Evolutionary conservation across 257 asterid species (phyloP), one percentile per base, ranked within the genome.

Genomic region (Ilex aquifolium): DNA sequence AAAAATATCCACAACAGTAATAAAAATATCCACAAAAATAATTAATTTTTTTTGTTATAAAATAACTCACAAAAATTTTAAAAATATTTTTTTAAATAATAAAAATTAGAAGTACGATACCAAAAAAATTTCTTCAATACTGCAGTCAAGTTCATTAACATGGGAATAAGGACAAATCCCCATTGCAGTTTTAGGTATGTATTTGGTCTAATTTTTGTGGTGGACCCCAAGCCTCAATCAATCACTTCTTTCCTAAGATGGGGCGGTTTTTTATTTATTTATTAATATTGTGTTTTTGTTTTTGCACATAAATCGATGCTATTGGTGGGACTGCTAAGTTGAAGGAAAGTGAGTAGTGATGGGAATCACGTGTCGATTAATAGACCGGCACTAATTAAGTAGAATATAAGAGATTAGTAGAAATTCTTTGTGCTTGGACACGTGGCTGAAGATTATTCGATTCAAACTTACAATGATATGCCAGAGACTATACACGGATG

Each of bases 211-310:
- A 21, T 21, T 21, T 21, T 21, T 21, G 27, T 21, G 27, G 27
- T 21, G 27, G 27, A 1, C 27, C 27, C 27, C 27, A 21, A 21
- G 27, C 27, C 27, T 21, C 27, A 21, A 21, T 21, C 27, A 21
- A 81, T 82, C 85, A 79, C 83, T 81, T 74, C 63, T 57, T 57
- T 67, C 65, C 80, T 65, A 72, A 80, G 70, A 71, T 68, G 65
- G 55, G 80, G 75, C 65, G 65, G 4, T 40, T 66, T 17, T 30
- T 11, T n/a, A n/a, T n/a, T 40, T 65, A 44, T 31, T 31, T 46
- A 39, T 32, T 58, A 55, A 13, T 59, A 21, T 48, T 62, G 50
- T 36, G 31, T 66, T 63, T 51, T 27, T 59, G 54, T 16, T 15
- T 58, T 60, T n/a, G 65, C 56, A 62, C 64, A 57, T 65, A 61